Base-by-base conservation (phyloP, 2,329 filamentous ascomycete genomes). In the Xylariaceae sp. region DNA sequence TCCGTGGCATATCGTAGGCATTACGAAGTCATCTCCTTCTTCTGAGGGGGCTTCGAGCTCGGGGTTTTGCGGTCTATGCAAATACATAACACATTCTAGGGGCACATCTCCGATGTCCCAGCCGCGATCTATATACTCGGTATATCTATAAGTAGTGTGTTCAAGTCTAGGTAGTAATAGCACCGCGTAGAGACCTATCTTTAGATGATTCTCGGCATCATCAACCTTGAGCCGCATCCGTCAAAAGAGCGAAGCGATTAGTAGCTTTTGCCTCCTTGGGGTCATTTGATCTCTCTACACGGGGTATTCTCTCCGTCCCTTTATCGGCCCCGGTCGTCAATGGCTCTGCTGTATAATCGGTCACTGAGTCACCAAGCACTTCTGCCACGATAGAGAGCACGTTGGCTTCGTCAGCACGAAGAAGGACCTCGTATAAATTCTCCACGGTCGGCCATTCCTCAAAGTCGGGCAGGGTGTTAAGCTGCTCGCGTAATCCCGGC, bases 371-470 rank as follows among this genome's bases (percentile, higher is more conserved):
- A 6, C 57, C 61, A 32, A 65, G 60, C 5, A 65, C 59, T 12
- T 54, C 58, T 11, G 58, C 44, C 7, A 66, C 51, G 5, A 31
- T 50, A 27, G 51, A 32, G 6, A 64, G 50, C 7, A 57, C 51
- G 34, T 55, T 49, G 2, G 48, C 47, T 7, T 60, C 50, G 1
- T 27, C 43, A 34, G 62, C 60, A 27, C 51, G 27, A 11, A 54
- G 54, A 26, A 68, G 49, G 12, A 50, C 31, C 4, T 31, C 47
- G 11, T 47, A 47, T 34, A 68, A 61, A 4, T 51, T 57, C 47
- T 62, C 60, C 9, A 66, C 53, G 1, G 61, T 63, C 40, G 66
- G 66, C 66, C 66, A 68, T 40, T 66, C 61, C 3, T 48, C 34
- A 29, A 68, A 66, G 11, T 41, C 5, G 29, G 65, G 66, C 8